Evolutionary conservation across 805 yeast species (phyloP).

Genomic region (Kuraishia capsulata): DNA sequence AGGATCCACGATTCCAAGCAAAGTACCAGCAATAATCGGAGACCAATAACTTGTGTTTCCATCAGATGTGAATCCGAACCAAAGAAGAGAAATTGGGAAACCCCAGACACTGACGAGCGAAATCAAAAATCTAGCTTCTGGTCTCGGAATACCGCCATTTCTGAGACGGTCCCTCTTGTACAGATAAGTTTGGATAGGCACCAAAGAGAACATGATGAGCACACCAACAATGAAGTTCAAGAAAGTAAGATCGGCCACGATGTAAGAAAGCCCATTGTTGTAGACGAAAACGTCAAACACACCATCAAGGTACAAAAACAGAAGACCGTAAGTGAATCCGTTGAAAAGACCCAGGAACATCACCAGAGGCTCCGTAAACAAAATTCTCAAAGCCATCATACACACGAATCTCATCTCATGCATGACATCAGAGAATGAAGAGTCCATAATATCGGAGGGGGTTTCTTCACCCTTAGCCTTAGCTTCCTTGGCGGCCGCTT

Average conservation of each 20-base stretch:
- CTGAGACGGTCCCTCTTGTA: slow-evolving; percentile 19
- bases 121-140: slow-evolving; percentile 23
- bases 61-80: slow-evolving; percentile 25
- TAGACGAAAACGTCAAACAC: slow-evolving; percentile 23
- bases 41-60: slow-evolving; percentile 24
- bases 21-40: slow-evolving; percentile 22
- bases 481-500: slow-evolving; percentile 15
- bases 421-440: slow-evolving; percentile 13
- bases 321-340: slow-evolving; percentile 25
- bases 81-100: slow-evolving; percentile 24
- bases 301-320: slow-evolving; percentile 26
- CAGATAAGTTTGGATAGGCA: slow-evolving; percentile 22
- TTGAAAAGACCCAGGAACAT: slow-evolving; percentile 23
- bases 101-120: slow-evolving; percentile 26
- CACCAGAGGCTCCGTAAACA: slow-evolving; percentile 25
- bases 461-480: slow-evolving; percentile 8
- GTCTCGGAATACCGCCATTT: slow-evolving; percentile 23
- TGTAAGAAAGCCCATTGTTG: slow-evolving; percentile 21
- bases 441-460: slow-evolving; percentile 12
- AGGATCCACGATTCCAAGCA: slow-evolving; percentile 24
- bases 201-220: slow-evolving; percentile 15
- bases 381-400: slow-evolving; percentile 22
- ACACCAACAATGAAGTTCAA: slow-evolving; percentile 26
- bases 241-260: slow-evolving; percentile 23
- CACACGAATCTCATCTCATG: slow-evolving; percentile 19